Conservation (phyloP, 2,329 filamentous ascomycete species). For the Fusarium sp. region DNA sequence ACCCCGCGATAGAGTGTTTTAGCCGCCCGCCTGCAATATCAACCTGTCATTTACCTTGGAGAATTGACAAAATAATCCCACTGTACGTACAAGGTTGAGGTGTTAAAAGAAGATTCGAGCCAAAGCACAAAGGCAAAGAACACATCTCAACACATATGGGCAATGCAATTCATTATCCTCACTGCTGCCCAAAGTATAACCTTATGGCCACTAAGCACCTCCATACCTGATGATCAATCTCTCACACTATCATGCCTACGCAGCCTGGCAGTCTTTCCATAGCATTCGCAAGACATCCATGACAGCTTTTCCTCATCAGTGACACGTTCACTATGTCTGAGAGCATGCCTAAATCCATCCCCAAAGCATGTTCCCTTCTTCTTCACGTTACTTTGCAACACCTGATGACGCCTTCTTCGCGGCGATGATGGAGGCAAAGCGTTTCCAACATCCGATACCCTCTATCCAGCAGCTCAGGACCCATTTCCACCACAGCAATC, state of each 20-base stretch:
- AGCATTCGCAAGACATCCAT: not conserved
- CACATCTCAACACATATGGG: too few species aligned
- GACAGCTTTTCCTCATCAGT: rapidly evolving
- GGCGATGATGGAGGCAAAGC: not conserved
- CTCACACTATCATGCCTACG: not conserved
- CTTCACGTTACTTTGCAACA: not conserved
- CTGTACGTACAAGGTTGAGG: not conserved
- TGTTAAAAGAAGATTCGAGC: too few species aligned
- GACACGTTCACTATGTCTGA: too few species aligned
- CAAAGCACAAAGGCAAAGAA: too few species aligned
- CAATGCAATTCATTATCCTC: too few species aligned
- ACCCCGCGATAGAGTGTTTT: not conserved
- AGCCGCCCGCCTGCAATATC: not conserved
- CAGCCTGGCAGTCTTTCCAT: too few species aligned
- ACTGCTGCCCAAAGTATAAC: too few species aligned
- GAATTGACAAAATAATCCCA: not conserved
- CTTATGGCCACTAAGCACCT: too few species aligned
- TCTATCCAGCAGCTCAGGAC: not conserved
- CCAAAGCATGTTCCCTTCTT: too few species aligned
- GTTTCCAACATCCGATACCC: not conserved
- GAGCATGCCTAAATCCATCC: rapidly evolving
- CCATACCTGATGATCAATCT: too few species aligned
- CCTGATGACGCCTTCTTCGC: not conserved
- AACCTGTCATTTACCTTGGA: not conserved
- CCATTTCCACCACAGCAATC: not conserved